These are phyloP conservation scores for Toxoplasma gondii DNA, from an alignment of 169 alveolate genomes.

Conservation along the genomic window DNA sequence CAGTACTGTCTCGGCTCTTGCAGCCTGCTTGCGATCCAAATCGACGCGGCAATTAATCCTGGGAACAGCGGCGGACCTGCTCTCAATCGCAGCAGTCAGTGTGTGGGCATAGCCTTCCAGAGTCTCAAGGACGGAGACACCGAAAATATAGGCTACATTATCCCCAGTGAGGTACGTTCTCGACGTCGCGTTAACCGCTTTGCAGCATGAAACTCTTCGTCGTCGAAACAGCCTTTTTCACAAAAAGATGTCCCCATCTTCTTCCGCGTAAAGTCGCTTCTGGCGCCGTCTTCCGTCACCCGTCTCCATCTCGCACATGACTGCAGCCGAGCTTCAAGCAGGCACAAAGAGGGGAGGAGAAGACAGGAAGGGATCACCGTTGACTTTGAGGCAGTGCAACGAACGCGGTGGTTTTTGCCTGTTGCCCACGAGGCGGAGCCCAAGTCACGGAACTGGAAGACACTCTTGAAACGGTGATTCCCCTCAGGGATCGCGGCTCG, in stretches of 20 bases:
- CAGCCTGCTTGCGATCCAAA: slow-evolving; percentile 73
- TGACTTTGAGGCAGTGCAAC: too few species aligned
- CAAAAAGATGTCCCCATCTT: background rate
- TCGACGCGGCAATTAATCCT: slow-evolving; percentile 80
- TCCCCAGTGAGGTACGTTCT: slow-evolving; percentile 66
- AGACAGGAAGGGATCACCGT: too few species aligned
- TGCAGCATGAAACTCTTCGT: too few species aligned
- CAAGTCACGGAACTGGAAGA: too few species aligned
- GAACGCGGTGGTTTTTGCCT: too few species aligned
- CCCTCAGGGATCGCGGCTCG: too few species aligned
- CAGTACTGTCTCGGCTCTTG: slow-evolving; percentile 72
- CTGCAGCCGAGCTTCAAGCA: background rate
- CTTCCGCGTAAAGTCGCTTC: background rate
- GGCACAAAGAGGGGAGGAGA: too few species aligned
- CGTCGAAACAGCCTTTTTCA: too few species aligned
- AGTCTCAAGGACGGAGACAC: slow-evolving; percentile 74
- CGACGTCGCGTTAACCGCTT: too few species aligned
- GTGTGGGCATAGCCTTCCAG: slow-evolving; percentile 78
- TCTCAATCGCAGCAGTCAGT: slow-evolving; percentile 64
- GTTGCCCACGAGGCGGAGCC: too few species aligned
- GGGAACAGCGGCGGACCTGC: slow-evolving; percentile 84
- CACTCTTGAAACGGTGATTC: too few species aligned
- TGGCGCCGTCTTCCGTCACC: background rate
- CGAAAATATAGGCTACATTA: slow-evolving; percentile 76
- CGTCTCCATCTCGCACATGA: background rate